Percentiles rank a stretch among this genome's conserved stretches.
phyloP scores from a whole-genome alignment of 2,329 filamentous ascomycete genomes.

The Stylonectria norvegica region DNA sequence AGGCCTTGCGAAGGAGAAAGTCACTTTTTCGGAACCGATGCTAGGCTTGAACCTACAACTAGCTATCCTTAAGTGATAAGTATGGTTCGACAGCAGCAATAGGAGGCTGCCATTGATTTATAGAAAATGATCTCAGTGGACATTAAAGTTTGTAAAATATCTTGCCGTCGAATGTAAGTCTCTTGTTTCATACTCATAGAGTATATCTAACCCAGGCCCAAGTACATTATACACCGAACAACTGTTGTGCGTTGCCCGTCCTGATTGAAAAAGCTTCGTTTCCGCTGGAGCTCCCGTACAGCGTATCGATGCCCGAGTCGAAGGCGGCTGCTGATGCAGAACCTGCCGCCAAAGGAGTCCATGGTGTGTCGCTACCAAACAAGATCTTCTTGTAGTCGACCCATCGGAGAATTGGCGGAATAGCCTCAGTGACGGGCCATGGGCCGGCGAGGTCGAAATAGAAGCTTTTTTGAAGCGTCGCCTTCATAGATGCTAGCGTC shows the following conservation, averaged over 20 bases:
- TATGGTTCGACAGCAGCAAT: not conserved
- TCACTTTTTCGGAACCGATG: not conserved
- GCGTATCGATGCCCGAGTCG: constrained; percentile 1
- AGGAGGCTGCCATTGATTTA: not conserved
- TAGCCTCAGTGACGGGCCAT: constrained; percentile 19
- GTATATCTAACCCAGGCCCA: not conserved
- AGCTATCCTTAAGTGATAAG: not conserved
- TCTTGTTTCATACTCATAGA: not conserved
- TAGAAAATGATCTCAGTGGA: not conserved
- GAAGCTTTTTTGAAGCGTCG: constrained; percentile 14
- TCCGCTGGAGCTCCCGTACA: constrained; percentile 1
- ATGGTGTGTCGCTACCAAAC: constrained; percentile 22
- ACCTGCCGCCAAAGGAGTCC: constrained; percentile 15
- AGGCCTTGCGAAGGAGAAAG: not conserved
- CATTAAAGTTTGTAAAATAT: not conserved
- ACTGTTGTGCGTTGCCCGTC: constrained; percentile 1
- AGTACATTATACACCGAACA: constrained; percentile 1
- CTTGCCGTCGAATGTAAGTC: not conserved
- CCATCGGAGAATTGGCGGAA: constrained; percentile 22
- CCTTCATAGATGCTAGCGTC: constrained; percentile 31
- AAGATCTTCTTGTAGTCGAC: constrained; percentile 19
- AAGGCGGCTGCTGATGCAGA: constrained; percentile 1
- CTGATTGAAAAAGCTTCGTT: constrained; percentile 1
- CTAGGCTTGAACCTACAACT: not conserved
- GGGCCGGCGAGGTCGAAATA: constrained; percentile 27